These are phyloP conservation scores for Serendipita sp. DNA, from an alignment of 768 basidiomycete genomes.

Conservation along the genomic window DNA sequence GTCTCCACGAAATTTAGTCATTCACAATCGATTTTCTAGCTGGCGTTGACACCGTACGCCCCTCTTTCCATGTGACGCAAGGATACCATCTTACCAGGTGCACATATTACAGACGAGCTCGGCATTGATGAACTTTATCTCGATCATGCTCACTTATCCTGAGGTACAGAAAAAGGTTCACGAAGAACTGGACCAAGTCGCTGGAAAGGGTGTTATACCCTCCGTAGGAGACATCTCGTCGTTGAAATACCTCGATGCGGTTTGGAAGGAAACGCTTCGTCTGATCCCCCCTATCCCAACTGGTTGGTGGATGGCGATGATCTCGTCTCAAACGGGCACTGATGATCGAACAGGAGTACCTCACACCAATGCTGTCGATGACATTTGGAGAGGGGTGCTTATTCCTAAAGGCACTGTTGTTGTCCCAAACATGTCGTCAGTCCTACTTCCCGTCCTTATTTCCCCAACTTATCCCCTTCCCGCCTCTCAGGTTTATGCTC, in stretches of 20 bases:
- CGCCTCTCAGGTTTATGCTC: not conserved
- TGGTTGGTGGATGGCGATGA: not conserved
- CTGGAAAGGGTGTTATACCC: slow-evolving; percentile 12
- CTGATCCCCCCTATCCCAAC: not conserved
- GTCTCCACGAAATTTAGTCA: too few relatives aligned
- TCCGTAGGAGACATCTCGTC: not conserved
- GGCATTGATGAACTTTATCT: slow-evolving; percentile 5
- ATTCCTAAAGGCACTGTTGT: too few relatives aligned
- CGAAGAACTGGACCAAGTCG: slow-evolving; percentile 13
- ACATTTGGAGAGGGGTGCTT: too few relatives aligned
- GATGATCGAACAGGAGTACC: too few relatives aligned
- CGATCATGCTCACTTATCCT: slow-evolving; percentile 15
- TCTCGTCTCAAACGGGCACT: too few relatives aligned
- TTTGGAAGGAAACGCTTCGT: not conserved
- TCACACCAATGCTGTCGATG: too few relatives aligned
- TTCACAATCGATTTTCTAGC: too few relatives aligned
- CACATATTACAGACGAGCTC: not conserved
- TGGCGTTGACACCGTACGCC: not conserved
- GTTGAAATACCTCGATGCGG: not conserved
- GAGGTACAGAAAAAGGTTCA: slow-evolving; percentile 12
- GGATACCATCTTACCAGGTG: not conserved
- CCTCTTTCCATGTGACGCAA: not conserved
- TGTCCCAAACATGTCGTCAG: too few relatives aligned
- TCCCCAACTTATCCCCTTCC: not conserved
- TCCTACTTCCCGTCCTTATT: too few relatives aligned